A percentile compares a stretch with the other conserved stretches of the same genome.
Conservation (phyloP, 2,329 filamentous ascomycete genomes). For the Monosporascus sp. region DNA sequence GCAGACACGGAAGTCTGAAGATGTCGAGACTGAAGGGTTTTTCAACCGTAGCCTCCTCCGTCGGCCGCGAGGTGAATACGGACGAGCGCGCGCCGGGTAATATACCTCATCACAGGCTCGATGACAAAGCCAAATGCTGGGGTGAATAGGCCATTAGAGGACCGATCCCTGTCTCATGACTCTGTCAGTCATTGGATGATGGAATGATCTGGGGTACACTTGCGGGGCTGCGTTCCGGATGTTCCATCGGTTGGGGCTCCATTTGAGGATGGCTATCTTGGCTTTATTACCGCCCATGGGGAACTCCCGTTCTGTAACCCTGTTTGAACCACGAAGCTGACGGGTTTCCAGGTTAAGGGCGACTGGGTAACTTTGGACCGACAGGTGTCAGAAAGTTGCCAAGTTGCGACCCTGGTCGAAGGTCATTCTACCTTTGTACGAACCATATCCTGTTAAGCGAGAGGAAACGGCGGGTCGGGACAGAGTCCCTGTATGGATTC, state of each 20-base stretch:
- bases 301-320: not conserved
- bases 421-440: too few relatives aligned
- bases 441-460: not conserved
- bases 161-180: not conserved
- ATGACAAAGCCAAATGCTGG: not conserved
- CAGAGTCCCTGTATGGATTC: conserved; percentile 1
- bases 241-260: not conserved
- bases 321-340: not conserved
- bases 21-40: not conserved
- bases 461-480: conserved; percentile 7
- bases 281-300: not conserved
- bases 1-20: too few relatives aligned
- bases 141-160: not conserved
- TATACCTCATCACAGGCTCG: conserved; percentile 4
- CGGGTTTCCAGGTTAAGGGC: not conserved
- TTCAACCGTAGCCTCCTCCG: not conserved
- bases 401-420: too few relatives aligned
- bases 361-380: not conserved
- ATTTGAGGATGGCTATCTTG: not conserved
- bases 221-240: not conserved
- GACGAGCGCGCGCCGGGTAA: conserved; percentile 2
- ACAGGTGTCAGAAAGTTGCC: too few relatives aligned
- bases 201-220: not conserved
- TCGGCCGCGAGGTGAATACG: not conserved
- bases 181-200: conserved; percentile 1